These are phyloP conservation scores for Pichia sp. DNA, from an alignment of 1,139 yeast species.

Conservation along the genomic window DNA sequence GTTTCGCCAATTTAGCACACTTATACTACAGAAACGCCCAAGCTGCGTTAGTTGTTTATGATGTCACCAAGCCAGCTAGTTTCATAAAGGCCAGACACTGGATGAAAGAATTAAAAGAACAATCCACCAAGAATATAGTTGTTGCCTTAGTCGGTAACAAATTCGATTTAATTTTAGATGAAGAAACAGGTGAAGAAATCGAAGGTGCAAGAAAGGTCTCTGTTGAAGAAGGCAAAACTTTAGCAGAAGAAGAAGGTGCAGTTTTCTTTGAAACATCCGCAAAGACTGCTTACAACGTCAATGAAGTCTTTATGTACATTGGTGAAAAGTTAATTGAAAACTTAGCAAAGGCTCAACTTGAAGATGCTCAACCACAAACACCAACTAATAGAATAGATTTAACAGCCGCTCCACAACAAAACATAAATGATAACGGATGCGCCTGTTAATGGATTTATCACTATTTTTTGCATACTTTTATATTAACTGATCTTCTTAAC, in stretches of 20 bases:
- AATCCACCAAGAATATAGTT: slow-evolving; percentile 85
- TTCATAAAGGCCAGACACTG: slow-evolving; percentile 98
- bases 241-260: slow-evolving; percentile 83
- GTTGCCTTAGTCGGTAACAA: slow-evolving; percentile 96
- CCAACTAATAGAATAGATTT: slow-evolving; percentile 37
- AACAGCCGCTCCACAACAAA: slow-evolving; percentile 31
- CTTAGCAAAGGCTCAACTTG: slow-evolving; percentile 26
- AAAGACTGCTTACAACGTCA: slow-evolving; percentile 87
- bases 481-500: too few relatives aligned
- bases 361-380: slow-evolving; percentile 15
- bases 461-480: not conserved
- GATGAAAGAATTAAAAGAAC: slow-evolving; percentile 96
- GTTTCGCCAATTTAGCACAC: slow-evolving; percentile 96
- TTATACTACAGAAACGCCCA: slow-evolving; percentile 99
- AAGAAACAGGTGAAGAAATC: slow-evolving; percentile 37
- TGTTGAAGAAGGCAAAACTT: slow-evolving; percentile 76
- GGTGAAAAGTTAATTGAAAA: slow-evolving; percentile 77
- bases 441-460: slow-evolving; percentile 16
- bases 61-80: slow-evolving; percentile 95
- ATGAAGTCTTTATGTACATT: slow-evolving; percentile 87
- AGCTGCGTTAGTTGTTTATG: slow-evolving; percentile 95
- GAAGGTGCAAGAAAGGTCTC: slow-evolving; percentile 73
- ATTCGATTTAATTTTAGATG: slow-evolving; percentile 55
- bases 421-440: slow-evolving; percentile 16
- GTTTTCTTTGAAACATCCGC: slow-evolving; percentile 96